Evolutionary conservation across 768 basidiomycete genomes (phyloP).

Genomic region (Phanerochaete carnosa): DNA sequence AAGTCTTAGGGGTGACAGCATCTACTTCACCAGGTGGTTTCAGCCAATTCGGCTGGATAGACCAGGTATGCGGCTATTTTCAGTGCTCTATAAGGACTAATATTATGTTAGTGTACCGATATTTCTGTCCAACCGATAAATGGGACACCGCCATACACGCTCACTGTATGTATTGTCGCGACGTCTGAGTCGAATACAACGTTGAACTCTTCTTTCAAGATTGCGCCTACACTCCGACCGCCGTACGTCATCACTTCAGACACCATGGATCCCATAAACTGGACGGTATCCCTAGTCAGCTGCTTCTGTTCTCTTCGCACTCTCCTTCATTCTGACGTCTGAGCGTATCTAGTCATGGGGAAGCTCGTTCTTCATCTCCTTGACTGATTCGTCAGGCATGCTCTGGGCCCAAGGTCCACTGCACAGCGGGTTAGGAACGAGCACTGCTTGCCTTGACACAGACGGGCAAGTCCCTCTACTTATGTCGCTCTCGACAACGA

Average conservation of each 20-base stretch:
- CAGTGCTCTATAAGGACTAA: background rate
- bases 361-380: constrained; percentile 52
- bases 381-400: constrained; percentile 47
- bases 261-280: constrained; percentile 42
- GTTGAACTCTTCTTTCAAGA: constrained; percentile 28
- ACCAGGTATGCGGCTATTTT: constrained; percentile 36
- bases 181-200: background rate
- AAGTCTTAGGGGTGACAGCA: constrained; percentile 44
- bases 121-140: constrained; percentile 50
- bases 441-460: constrained; percentile 37
- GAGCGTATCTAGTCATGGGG: constrained; percentile 42
- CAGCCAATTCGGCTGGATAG: constrained; percentile 59
- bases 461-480: too few species aligned
- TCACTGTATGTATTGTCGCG: constrained; percentile 41
- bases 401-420: constrained; percentile 59
- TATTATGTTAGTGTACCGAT: constrained; percentile 48
- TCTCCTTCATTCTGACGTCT: background rate
- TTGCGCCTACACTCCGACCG: constrained; percentile 61
- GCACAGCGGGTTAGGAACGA: constrained; percentile 44
- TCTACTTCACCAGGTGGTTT: constrained; percentile 44
- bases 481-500: too few species aligned
- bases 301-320: background rate
- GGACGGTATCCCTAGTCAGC: constrained; percentile 46
- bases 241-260: constrained; percentile 52
- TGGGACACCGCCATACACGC: constrained; percentile 56